phyloP scores from a whole-genome alignment of 2,329 filamentous ascomycete genomes.

The Fusarium xyrophilum region DNA sequence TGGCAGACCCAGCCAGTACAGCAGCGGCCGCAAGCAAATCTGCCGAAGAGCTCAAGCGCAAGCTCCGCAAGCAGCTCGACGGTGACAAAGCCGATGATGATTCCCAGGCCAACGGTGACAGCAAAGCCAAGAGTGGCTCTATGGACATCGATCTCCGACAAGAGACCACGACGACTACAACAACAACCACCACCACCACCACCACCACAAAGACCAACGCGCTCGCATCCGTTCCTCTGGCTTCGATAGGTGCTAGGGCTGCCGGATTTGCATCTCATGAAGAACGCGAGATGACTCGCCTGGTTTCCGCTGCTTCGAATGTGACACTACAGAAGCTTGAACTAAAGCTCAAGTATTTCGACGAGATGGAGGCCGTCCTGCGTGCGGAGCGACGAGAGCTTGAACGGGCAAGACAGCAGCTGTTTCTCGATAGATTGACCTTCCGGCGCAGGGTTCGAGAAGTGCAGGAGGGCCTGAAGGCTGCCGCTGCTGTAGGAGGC shows the following conservation, averaged over 20 bases:
- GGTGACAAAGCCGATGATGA: conserved; percentile 49
- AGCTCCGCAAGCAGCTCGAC: conserved; percentile 80
- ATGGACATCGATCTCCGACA: conserved; percentile 70
- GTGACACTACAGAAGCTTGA: conserved; percentile 95
- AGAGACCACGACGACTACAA: conserved; percentile 59
- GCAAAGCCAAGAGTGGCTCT: conserved; percentile 63
- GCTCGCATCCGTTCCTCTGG: conserved; percentile 81
- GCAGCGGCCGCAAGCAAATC: conserved; percentile 90
- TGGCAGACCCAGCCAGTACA: conserved; percentile 88
- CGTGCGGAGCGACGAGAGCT: conserved; percentile 92
- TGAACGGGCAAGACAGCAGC: conserved; percentile 87
- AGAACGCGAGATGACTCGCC: conserved; percentile 93
- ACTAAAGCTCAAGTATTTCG: conserved; percentile 93
- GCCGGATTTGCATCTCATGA: conserved; percentile 92
- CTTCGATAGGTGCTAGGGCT: conserved; percentile 83
- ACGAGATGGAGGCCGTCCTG: conserved; percentile 91
- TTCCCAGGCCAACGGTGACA: conserved; percentile 64
- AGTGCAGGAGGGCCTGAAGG: conserved; percentile 76
- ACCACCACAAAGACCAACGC: conserved; percentile 55
- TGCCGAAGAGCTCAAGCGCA: conserved; percentile 83
- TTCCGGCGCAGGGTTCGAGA: conserved; percentile 89
- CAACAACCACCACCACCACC: conserved; percentile 59
- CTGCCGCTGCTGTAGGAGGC: conserved; percentile 56
- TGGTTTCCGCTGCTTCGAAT: conserved; percentile 92
- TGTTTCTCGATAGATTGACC: conserved; percentile 89